Percentiles rank a stretch among this genome's conserved stretches.
These are phyloP conservation scores for Thuidium tamariscinum DNA, from an alignment of 225 moss, liverwort and hornwort species.

Conservation along the genomic window DNA sequence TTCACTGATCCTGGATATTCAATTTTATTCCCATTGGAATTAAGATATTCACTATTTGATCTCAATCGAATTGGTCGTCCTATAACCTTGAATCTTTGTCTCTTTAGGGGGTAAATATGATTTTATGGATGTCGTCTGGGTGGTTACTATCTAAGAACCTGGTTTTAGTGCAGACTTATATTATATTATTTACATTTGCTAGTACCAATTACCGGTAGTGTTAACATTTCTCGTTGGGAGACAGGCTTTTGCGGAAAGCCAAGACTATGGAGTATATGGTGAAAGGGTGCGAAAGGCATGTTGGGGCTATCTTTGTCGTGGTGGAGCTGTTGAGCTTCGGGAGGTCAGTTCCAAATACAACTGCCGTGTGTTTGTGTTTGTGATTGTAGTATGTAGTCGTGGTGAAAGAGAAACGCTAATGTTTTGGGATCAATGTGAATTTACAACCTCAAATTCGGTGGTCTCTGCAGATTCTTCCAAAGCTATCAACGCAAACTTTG, in stretches of 20 bases:
- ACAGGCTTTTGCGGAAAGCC: slow-evolving; percentile 46
- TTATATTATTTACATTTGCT: not conserved
- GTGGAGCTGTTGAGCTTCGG: slow-evolving; percentile 44
- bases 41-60: not conserved
- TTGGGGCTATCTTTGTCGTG: slow-evolving; percentile 48
- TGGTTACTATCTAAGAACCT: not conserved
- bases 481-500: slow-evolving; percentile 38
- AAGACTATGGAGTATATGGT: slow-evolving; percentile 38
- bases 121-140: not conserved
- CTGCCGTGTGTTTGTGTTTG: not conserved
- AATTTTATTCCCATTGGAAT: not conserved
- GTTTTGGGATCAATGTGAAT: not conserved
- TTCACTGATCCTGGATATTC: not conserved
- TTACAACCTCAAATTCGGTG: not conserved
- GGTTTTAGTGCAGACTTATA: not conserved
- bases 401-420: not conserved
- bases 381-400: not conserved
- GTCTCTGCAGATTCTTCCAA: slow-evolving; percentile 31
- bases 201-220: not conserved
- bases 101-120: not conserved
- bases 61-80: not conserved
- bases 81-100: not conserved
- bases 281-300: slow-evolving; percentile 44
- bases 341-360: slow-evolving; percentile 6
- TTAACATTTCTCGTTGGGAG: not conserved